Percentiles rank a stretch among this genome's conserved stretches.
phyloP scores from a whole-genome alignment of 2,329 filamentous ascomycete genomes.

The Nemania abortiva region DNA sequence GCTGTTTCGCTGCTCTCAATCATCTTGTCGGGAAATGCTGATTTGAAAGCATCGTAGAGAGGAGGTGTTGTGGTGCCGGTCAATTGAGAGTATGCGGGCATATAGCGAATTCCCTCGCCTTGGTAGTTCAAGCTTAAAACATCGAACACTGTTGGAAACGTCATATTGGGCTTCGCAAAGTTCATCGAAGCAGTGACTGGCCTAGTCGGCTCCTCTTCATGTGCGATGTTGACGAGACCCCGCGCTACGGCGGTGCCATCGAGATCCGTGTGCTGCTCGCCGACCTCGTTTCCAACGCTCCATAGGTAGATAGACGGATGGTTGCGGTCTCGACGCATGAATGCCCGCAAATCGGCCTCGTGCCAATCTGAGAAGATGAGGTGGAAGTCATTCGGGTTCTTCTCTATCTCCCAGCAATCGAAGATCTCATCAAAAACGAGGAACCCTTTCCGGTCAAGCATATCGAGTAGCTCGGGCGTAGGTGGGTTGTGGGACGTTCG shows the following conservation, averaged over 20 bases:
- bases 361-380: constrained; percentile 65
- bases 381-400: constrained; percentile 63
- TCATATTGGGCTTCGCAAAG: constrained; percentile 55
- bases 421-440: constrained; percentile 67
- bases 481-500: constrained; percentile 67
- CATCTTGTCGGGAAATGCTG: constrained; percentile 60
- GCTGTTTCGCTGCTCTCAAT: constrained; percentile 58
- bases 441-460: constrained; percentile 63
- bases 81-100: constrained; percentile 25
- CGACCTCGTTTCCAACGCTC: constrained; percentile 67
- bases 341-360: constrained; percentile 63
- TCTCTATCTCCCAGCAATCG: constrained; percentile 61
- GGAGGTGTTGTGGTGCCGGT: constrained; percentile 22
- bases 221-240: constrained; percentile 57
- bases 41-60: constrained; percentile 54
- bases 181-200: constrained; percentile 62
- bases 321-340: constrained; percentile 66
- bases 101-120: constrained; percentile 58
- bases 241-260: constrained; percentile 44
- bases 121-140: constrained; percentile 67
- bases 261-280: constrained; percentile 55
- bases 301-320: constrained; percentile 65
- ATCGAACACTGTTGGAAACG: constrained; percentile 59
- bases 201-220: constrained; percentile 62
- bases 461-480: constrained; percentile 61